Base-by-base conservation (phyloP, 495 filamentous ascomycete species). In the Tuber microsphaerosporum region DNA sequence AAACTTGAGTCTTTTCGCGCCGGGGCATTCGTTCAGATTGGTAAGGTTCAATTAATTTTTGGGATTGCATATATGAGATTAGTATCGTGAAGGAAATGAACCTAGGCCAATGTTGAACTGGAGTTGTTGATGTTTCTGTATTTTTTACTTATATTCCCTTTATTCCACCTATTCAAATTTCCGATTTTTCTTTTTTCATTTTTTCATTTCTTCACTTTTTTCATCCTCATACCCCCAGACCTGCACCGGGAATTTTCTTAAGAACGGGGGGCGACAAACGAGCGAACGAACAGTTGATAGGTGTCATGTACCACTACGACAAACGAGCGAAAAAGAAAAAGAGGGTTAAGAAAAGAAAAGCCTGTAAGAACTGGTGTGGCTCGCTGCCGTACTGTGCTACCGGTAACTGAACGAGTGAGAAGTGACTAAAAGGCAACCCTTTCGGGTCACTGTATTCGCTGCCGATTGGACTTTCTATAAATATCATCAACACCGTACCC, bases 381-480 rank as follows among this genome's bases (percentile, higher is more conserved):
- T 65, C 34, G 34, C 56, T 65, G 26, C 26, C 7, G 42, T 12
- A 6, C 42, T 43, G 5, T 41, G 39, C 39, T 41, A 41, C 39
- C 39, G 39, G 39, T 41, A 41, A 43, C 42, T 65, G 56, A 1
- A 65, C 56, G 26, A 65, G 56, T 34, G 26, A 65, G 56, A 65
- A 65, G 56, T 61, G 10, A 61, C 22, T 17, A 34, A 65, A 65
- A 65, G 31, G 26, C 56, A 65, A 31, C 1, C 26, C 0, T 65
- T 14, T 65, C 56, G 34, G 34, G 56, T 65, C 26, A 65, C n/a
- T 34, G 0, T 2, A 2, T 61, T 65, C 19, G 26, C 56, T 65
- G 56, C 34, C 56, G 26, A 65, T 65, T 65, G 56, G 56, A n/a
- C 56, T 17, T 65, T 65, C 56, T 65, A 65, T 65, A 65, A 65